Conservation (phyloP, 495 filamentous ascomycete genomes). For the Penicillium bovifimosum region DNA sequence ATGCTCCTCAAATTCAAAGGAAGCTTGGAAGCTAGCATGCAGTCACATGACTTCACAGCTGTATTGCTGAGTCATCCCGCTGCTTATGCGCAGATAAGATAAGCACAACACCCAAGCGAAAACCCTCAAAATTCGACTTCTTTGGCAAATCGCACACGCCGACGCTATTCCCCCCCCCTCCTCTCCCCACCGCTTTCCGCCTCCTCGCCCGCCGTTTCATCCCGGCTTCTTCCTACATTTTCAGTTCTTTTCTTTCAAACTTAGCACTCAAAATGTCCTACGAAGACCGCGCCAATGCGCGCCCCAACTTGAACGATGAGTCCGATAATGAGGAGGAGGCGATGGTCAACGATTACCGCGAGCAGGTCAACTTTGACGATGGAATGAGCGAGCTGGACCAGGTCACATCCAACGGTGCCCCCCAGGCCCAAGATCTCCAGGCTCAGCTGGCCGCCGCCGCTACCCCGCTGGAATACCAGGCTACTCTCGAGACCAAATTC, state of each 20-base stretch:
- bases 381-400: slow-evolving; percentile 72
- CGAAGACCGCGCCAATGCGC: slow-evolving; percentile 48
- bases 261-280: slow-evolving; percentile 39
- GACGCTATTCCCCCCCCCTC: slow-evolving; percentile 33
- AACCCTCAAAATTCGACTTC: slow-evolving; percentile 50
- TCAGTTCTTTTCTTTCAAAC: slow-evolving; percentile 10
- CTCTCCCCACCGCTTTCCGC: slow-evolving; percentile 15
- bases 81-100: slow-evolving; percentile 44
- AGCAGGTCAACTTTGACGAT: slow-evolving; percentile 89
- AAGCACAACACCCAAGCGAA: slow-evolving; percentile 48
- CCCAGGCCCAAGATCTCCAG: slow-evolving; percentile 74
- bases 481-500: slow-evolving; percentile 91
- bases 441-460: slow-evolving; percentile 83
- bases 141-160: slow-evolving; percentile 43
- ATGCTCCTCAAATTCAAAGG: too few species aligned
- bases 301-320: slow-evolving; percentile 61
- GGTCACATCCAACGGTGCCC: slow-evolving; percentile 45
- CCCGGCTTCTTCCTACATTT: slow-evolving; percentile 17
- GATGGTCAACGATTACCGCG: slow-evolving; percentile 86
- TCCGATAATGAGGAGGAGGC: slow-evolving; percentile 93
- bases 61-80: slow-evolving; percentile 30
- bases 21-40: too few species aligned
- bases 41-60: not conserved
- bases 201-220: slow-evolving; percentile 18
- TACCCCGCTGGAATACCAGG: slow-evolving; percentile 90